phyloP scores from a whole-genome alignment of 495 filamentous ascomycete genomes.

The Sphaerosporella brunnea region DNA sequence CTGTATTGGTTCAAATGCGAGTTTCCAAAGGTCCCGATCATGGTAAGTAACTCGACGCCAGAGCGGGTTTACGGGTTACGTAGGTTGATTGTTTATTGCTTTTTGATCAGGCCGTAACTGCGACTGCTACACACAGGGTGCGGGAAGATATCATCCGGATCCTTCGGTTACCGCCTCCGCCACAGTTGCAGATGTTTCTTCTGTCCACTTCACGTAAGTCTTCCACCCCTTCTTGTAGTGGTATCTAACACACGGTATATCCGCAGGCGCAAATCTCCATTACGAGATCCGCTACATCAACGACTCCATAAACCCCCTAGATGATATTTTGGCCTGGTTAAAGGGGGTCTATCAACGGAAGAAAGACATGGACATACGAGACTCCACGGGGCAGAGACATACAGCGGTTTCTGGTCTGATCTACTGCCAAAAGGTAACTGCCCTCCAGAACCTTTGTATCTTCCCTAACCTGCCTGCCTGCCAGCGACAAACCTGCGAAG shows the following conservation, averaged over 20 bases:
- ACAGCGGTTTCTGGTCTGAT: constrained; percentile 68
- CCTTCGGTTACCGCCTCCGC: constrained; percentile 39
- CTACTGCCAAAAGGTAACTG: constrained; percentile 54
- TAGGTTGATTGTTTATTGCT: no score
- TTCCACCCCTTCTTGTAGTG: background rate
- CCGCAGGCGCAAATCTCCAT: constrained; percentile 51
- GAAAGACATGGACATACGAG: constrained; percentile 32
- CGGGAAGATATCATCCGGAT: constrained; percentile 61
- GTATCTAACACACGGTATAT: background rate
- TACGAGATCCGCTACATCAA: constrained; percentile 79
- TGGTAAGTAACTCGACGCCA: no score
- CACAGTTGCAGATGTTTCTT: constrained; percentile 51
- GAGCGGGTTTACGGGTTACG: no score
- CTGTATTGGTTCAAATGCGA: constrained; percentile 73
- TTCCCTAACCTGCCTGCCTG: no score
- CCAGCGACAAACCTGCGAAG: constrained; percentile 51
- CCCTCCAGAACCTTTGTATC: no score
- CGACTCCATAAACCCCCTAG: constrained; percentile 52
- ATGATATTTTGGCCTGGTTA: constrained; percentile 57
- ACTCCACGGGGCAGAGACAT: constrained; percentile 33
- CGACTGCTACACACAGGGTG: constrained; percentile 68
- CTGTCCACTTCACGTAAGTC: constrained; percentile 50
- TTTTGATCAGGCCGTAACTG: constrained; percentile 49
- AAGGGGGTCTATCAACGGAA: constrained; percentile 49
- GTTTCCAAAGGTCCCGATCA: constrained; percentile 70